Percentiles rank a stretch among this genome's conserved stretches.
Conservation (phyloP, 2,329 filamentous ascomycete genomes). For the Lasiodiplodia sp. region DNA sequence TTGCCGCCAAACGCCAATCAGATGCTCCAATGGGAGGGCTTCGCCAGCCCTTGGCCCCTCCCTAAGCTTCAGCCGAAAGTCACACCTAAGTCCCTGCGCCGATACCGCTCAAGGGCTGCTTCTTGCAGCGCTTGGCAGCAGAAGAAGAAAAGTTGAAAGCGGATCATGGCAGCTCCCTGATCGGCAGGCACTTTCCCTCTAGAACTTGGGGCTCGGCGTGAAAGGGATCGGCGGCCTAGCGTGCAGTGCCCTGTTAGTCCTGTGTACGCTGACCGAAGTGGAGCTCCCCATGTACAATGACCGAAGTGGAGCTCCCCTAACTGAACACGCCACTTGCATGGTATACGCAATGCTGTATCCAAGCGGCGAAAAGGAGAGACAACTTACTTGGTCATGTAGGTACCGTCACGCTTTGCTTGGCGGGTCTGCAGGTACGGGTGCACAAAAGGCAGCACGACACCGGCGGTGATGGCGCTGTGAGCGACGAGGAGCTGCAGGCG, state of each 20-base stretch:
- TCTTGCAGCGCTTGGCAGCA: not conserved
- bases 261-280: conserved; percentile 1
- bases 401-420: conserved; percentile 46
- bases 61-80: not conserved
- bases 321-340: conserved; percentile 37
- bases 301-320: not conserved
- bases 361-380: conserved; percentile 4
- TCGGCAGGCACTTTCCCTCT: conserved; percentile 6
- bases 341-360: not conserved
- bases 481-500: conserved; percentile 43
- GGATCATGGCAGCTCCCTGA: conserved; percentile 4
- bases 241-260: conserved; percentile 13
- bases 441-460: conserved; percentile 50
- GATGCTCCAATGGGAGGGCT: conserved; percentile 19
- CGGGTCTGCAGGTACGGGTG: conserved; percentile 48
- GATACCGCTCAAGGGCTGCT: not conserved
- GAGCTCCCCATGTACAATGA: conserved; percentile 2
- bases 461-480: conserved; percentile 41
- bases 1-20: conserved; percentile 5
- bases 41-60: conserved; percentile 25
- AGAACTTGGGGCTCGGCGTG: conserved; percentile 32
- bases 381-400: conserved; percentile 47
- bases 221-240: conserved; percentile 31
- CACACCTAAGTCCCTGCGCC: conserved; percentile 1
- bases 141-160: not conserved